Percentiles rank a stretch among this genome's conserved stretches.
phyloP scores from a whole-genome alignment of 1,284 basidiomycete genomes.

The Trametes versicolor region DNA sequence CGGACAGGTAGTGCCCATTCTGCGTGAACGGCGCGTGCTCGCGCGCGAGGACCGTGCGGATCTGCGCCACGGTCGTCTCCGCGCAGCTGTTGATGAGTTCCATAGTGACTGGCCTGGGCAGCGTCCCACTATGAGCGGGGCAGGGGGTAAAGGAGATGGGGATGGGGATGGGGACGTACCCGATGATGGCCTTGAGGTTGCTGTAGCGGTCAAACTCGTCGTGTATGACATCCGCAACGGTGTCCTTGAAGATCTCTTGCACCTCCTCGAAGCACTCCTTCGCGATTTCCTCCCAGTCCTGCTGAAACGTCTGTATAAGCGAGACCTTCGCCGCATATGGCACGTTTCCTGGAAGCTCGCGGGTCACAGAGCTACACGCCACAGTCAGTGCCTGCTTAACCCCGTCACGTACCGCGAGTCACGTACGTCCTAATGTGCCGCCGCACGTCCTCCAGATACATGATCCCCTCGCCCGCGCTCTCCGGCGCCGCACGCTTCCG shows the following conservation, averaged over 20 bases:
- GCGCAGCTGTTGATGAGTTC: conserved; percentile 28
- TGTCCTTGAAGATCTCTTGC: conserved; percentile 38
- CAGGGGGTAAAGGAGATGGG: background rate
- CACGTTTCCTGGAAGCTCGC: conserved; percentile 61
- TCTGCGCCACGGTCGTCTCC: conserved; percentile 24
- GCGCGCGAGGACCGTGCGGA: conserved; percentile 37
- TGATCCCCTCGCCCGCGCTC: conserved; percentile 11
- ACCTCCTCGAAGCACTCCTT: conserved; percentile 51
- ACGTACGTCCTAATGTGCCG: conserved; percentile 36
- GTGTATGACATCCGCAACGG: conserved; percentile 37
- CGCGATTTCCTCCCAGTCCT: conserved; percentile 50
- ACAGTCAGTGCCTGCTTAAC: background rate
- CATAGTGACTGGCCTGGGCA: conserved; percentile 12
- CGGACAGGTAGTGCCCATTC: conserved; percentile 45
- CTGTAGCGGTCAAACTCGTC: conserved; percentile 45
- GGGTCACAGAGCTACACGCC: conserved; percentile 51
- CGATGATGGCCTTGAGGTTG: conserved; percentile 41
- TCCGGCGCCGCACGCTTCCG: conserved; percentile 36
- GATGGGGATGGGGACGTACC: conserved; percentile 31
- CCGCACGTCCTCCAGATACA: conserved; percentile 38
- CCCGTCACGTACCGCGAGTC: background rate
- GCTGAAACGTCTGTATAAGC: conserved; percentile 52
- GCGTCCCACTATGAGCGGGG: background rate
- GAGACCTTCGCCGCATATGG: conserved; percentile 58
- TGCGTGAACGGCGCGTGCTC: conserved; percentile 48